Evolutionary conservation across 306 rosid species (phyloP), one percentile per base, ranked within the genome.

Genomic region (Cotoneaster glaucophyllus): DNA sequence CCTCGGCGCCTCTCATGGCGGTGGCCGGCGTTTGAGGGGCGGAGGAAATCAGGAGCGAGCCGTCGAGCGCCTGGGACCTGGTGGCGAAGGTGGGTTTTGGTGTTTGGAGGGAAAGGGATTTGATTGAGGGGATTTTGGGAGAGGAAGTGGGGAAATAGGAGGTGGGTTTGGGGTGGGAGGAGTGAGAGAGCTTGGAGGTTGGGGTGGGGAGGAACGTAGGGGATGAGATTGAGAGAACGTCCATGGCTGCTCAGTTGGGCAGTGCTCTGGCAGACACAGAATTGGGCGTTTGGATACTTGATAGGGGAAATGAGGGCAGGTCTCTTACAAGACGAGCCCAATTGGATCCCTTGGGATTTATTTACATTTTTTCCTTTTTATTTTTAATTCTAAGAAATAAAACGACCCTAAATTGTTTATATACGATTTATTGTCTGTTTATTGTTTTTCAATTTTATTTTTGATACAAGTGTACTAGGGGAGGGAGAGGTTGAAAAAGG

Each of bases 1-100:
- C 77, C 71, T 95, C 93, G 5, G 91, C 90, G 41, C 91, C 97
- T 75, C 89, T 85, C 80, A 58, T 82, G 65, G 93, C 93, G 37
- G 88, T 80, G 8, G 59, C 81, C 11, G 92, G 96, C 70, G 88
- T 64, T 84, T 92, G 97, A 1, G 93, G 70, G 32, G 86, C 59
- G 1, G 93, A 87, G 21, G 59, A 63, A 1, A 77, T 61, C 14
- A 82, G 75, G 4, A 69, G 43, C 41, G 81, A 76, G 31, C 58
- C 77, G 59, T 50, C 18, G 18, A 29, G 25, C 3, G 37, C 18
- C 8, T 59, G 74, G 34, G 79, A 34, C 50, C 52, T 80, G 79
- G 72, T 19, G 64, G 50, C 7, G 78, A 71, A 66, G 19, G 41
- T 29, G 84, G 84, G 77, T 57, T 43, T 81, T 64, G 67, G 71